These are phyloP conservation scores for Russula lepida DNA, from an alignment of 768 basidiomycete species.

Conservation along the genomic window DNA sequence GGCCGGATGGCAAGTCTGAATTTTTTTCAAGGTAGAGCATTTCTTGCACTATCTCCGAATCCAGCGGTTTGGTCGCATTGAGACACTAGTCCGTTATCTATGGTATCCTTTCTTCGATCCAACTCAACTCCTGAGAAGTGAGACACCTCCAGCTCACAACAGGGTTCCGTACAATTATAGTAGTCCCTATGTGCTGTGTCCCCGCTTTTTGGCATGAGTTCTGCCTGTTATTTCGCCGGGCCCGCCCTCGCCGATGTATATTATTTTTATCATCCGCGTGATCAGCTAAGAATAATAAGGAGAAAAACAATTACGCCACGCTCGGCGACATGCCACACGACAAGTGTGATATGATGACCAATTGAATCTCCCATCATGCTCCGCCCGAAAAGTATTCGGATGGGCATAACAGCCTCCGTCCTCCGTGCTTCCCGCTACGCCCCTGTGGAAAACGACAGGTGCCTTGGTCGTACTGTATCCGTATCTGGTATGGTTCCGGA, in stretches of 20 bases:
- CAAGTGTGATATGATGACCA: background rate
- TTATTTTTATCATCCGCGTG: slow-evolving; percentile 1
- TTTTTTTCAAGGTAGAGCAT: slow-evolving; percentile 3
- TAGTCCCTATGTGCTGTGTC: background rate
- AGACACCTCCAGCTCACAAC: slow-evolving; percentile 10
- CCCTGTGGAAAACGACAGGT: slow-evolving; percentile 4
- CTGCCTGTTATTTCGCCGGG: background rate
- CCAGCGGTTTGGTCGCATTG: slow-evolving; percentile 4
- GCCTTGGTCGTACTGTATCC: no score
- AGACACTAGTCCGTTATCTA: slow-evolving; percentile 12
- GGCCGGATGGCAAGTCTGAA: background rate
- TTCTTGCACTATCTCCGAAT: slow-evolving; percentile 10
- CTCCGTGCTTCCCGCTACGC: slow-evolving; percentile 16
- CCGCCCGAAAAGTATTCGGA: slow-evolving; percentile 8
- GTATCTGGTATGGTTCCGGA: background rate
- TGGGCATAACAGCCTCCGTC: slow-evolving; percentile 14
- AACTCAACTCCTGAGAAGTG: slow-evolving; percentile 17
- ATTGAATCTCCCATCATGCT: slow-evolving; percentile 4
- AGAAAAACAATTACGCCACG: slow-evolving; percentile 6
- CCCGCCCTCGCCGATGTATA: background rate
- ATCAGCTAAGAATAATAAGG: slow-evolving; percentile 3
- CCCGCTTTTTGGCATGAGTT: background rate
- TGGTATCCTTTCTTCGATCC: slow-evolving; percentile 6
- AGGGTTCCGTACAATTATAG: slow-evolving; percentile 1
- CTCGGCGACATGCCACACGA: background rate